Conservation (phyloP, 352 stramenopile genomes). For the Pythium volutum region DNA sequence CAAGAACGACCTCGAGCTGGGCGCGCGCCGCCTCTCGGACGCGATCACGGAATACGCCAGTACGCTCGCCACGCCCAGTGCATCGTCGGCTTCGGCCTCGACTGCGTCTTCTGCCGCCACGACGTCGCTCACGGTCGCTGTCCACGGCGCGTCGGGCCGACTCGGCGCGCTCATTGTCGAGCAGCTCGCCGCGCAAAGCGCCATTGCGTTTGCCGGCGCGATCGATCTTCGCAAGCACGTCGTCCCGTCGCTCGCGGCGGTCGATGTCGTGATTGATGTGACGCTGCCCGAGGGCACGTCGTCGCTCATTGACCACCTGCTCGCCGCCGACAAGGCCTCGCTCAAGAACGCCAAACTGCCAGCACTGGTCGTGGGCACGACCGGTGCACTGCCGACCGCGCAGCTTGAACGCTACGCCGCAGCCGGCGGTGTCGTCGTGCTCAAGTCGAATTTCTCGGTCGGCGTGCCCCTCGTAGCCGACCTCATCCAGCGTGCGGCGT, state of each 20-base stretch:
- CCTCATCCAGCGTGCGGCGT: conserved; percentile 66
- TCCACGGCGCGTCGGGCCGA: conserved; percentile 67
- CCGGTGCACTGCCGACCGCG: conserved; percentile 50
- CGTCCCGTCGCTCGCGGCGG: conserved; percentile 34
- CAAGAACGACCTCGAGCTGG: conserved; percentile 69
- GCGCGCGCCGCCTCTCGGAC: conserved; percentile 63
- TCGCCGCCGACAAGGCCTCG: conserved; percentile 42
- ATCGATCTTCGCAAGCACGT: conserved; percentile 56
- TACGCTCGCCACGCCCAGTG: conserved; percentile 25
- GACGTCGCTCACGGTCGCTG: conserved; percentile 46
- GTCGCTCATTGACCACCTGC: conserved; percentile 54
- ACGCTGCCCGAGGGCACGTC: conserved; percentile 71
- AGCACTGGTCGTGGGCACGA: conserved; percentile 78
- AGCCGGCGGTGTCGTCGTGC: conserved; percentile 47
- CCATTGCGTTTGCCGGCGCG: conserved; percentile 46
- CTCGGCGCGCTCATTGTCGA: conserved; percentile 70
- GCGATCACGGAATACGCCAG: conserved; percentile 64
- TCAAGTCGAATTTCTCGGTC: conserved; percentile 85
- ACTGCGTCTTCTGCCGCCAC: conserved; percentile 8
- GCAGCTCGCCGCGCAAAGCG: conserved; percentile 51
- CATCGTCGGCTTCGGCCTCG: conserved; percentile 27
- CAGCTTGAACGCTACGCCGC: conserved; percentile 62
- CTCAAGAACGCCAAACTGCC: conserved; percentile 70
- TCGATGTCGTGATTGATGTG: conserved; percentile 79
- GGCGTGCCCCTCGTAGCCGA: conserved; percentile 77